These are phyloP conservation scores for Neostapfia colusana DNA, from an alignment of 176 grass and related monocot species.

Conservation along the genomic window DNA sequence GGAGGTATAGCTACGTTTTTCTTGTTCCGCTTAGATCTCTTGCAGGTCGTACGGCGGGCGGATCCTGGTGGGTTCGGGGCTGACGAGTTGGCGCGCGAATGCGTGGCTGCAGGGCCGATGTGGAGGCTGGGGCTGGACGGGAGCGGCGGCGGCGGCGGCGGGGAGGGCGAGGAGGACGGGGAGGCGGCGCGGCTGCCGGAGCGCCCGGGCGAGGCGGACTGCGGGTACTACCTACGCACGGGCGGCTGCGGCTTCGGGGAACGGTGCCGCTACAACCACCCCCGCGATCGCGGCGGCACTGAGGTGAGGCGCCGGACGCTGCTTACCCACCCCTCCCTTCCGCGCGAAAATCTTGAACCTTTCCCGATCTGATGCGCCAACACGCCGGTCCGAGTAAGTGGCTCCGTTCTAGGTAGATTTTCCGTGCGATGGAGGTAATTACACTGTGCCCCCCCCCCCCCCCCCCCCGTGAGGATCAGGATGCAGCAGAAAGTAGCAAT, in stretches of 20 bases:
- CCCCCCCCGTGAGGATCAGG: neutral
- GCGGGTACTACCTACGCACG: constrained; percentile 81
- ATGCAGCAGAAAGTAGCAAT: neutral
- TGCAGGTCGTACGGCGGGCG: constrained; percentile 19
- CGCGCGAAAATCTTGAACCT: neutral
- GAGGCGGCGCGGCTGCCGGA: constrained; percentile 59
- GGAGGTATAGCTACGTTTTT: constrained; percentile 49
- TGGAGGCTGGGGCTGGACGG: constrained; percentile 69
- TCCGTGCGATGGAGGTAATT: neutral
- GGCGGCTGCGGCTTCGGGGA: constrained; percentile 86
- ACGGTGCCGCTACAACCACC: constrained; percentile 94
- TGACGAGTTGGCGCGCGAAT: constrained; percentile 25
- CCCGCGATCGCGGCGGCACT: constrained; percentile 58
- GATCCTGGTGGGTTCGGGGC: constrained; percentile 22
- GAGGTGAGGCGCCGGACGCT: constrained; percentile 41
- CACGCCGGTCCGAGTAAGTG: neutral
- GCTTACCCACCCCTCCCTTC: neutral
- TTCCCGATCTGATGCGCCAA: constrained; percentile 25
- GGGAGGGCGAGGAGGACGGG: neutral
- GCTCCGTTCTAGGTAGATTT: constrained; percentile 7
- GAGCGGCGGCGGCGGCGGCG: constrained; percentile 17
- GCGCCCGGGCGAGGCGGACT: constrained; percentile 77
- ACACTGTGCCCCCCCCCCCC: neutral
- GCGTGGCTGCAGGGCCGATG: constrained; percentile 65
- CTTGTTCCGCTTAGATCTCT: constrained; percentile 14